phyloP scores from a whole-genome alignment of 176 grass and related monocot species.

The Chrysopogon serrulatus region DNA sequence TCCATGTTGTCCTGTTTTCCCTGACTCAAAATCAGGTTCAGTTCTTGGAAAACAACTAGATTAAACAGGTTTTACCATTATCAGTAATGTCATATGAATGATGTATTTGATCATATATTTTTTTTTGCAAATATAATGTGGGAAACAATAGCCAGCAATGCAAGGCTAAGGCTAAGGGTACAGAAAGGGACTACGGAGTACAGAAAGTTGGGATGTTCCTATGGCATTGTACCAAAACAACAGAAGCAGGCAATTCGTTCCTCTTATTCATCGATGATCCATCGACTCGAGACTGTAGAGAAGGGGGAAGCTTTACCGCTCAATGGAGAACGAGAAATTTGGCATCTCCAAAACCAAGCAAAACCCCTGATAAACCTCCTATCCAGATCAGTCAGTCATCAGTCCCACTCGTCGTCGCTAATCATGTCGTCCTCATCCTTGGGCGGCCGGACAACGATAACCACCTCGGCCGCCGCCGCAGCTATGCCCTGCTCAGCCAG shows the following conservation, averaged over 20 bases:
- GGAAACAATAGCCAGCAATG: not conserved
- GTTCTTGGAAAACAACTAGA: not conserved
- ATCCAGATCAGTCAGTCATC: slow-evolving; percentile 19
- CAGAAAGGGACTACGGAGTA: too few relatives aligned
- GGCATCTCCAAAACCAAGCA: not conserved
- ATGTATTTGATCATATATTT: not conserved
- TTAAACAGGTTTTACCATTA: too few relatives aligned
- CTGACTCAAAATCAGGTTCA: not conserved
- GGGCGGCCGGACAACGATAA: slow-evolving; percentile 49
- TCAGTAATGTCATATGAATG: not conserved
- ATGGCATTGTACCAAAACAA: not conserved
- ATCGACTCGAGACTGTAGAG: not conserved
- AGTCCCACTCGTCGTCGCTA: slow-evolving; percentile 70
- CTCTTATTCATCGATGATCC: not conserved
- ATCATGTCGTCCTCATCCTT: slow-evolving; percentile 57
- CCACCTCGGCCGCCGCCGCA: slow-evolving; percentile 37
- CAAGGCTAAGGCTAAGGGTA: not conserved
- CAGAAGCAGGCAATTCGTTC: not conserved
- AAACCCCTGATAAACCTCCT: not conserved
- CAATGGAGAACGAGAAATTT: not conserved
- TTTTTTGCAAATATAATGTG: too few relatives aligned
- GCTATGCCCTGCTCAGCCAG: slow-evolving; percentile 38
- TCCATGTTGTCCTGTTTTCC: not conserved
- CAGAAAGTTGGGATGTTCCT: too few relatives aligned
- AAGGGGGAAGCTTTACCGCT: not conserved